These are phyloP conservation scores for Paraphoma chrysanthemicola DNA, from an alignment of 2,329 filamentous ascomycete genomes.

Conservation along the genomic window DNA sequence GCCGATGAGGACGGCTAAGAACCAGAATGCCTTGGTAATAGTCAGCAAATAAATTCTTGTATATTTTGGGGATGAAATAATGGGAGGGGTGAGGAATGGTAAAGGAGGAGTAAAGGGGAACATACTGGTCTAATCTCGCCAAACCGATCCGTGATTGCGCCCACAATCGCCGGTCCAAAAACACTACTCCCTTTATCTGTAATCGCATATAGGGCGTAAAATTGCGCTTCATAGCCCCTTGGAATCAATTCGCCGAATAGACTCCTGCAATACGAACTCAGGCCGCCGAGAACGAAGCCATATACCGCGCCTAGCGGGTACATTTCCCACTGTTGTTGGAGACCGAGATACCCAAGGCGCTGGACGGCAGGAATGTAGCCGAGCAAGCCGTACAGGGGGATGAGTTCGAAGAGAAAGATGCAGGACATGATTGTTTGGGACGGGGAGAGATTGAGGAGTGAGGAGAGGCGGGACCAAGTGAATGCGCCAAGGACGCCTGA, in stretches of 20 bases:
- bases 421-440: constrained; percentile 92
- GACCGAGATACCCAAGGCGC: constrained; percentile 75
- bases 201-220: constrained; percentile 95
- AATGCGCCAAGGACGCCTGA: constrained; percentile 88
- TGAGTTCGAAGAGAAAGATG: constrained; percentile 87
- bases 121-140: constrained; percentile 57
- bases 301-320: constrained; percentile 90
- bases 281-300: constrained; percentile 90
- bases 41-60: not conserved
- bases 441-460: constrained; percentile 71
- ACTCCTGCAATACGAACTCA: constrained; percentile 90
- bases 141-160: constrained; percentile 80
- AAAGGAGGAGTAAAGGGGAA: not conserved
- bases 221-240: constrained; percentile 91
- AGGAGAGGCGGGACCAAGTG: constrained; percentile 82
- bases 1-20: constrained; percentile 83
- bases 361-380: constrained; percentile 85
- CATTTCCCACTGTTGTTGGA: constrained; percentile 98
- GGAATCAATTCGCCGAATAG: constrained; percentile 94
- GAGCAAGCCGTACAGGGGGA: constrained; percentile 88
- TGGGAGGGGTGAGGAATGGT: too few species aligned
- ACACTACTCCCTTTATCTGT: constrained; percentile 96
- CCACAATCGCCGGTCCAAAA: constrained; percentile 93
- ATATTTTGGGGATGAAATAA: not conserved
- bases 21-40: constrained; percentile 75